A percentile compares a stretch with the other conserved stretches of the same genome.
phyloP scores from a whole-genome alignment of 2,329 filamentous ascomycete species.

The Cephalotrichum gorgonifer region DNA sequence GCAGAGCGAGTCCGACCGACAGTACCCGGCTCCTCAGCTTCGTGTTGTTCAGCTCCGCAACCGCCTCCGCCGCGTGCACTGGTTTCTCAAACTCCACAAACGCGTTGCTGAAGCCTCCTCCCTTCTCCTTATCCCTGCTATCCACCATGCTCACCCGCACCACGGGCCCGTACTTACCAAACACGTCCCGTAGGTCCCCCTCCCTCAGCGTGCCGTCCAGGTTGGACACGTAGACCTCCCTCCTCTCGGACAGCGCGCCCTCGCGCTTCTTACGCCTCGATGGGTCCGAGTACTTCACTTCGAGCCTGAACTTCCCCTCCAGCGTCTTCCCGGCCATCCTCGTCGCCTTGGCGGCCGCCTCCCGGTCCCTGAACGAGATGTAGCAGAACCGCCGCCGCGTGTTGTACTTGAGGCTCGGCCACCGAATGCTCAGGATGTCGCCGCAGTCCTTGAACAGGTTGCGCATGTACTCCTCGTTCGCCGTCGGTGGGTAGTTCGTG shows the following conservation, averaged over 20 bases:
- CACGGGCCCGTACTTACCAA: conserved; percentile 66
- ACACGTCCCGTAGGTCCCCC: conserved; percentile 58
- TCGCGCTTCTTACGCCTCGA: conserved; percentile 64
- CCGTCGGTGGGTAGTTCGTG: conserved; percentile 75
- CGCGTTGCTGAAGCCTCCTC: conserved; percentile 64
- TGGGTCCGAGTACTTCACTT: conserved; percentile 79
- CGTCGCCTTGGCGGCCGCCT: conserved; percentile 61
- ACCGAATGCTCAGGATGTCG: conserved; percentile 74
- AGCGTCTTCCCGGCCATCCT: conserved; percentile 61
- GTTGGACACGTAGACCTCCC: conserved; percentile 72
- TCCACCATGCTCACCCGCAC: conserved; percentile 61
- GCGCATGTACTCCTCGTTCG: conserved; percentile 61
- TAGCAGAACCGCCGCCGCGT: conserved; percentile 91
- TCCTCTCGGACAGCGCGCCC: conserved; percentile 74
- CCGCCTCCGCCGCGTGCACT: conserved; percentile 56
- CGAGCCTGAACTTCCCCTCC: conserved; percentile 57
- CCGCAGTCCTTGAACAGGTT: conserved; percentile 65
- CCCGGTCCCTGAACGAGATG: conserved; percentile 67
- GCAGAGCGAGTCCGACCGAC: conserved; percentile 46
- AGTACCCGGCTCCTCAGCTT: conserved; percentile 60
- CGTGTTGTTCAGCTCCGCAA: conserved; percentile 58
- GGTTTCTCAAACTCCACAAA: conserved; percentile 69
- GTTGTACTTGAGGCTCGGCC: conserved; percentile 85
- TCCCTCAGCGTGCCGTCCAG: conserved; percentile 54
- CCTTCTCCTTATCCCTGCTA: conserved; percentile 40